phyloP scores from a whole-genome alignment of 2,329 filamentous ascomycete genomes.

The Blastomyces emzantsi region DNA sequence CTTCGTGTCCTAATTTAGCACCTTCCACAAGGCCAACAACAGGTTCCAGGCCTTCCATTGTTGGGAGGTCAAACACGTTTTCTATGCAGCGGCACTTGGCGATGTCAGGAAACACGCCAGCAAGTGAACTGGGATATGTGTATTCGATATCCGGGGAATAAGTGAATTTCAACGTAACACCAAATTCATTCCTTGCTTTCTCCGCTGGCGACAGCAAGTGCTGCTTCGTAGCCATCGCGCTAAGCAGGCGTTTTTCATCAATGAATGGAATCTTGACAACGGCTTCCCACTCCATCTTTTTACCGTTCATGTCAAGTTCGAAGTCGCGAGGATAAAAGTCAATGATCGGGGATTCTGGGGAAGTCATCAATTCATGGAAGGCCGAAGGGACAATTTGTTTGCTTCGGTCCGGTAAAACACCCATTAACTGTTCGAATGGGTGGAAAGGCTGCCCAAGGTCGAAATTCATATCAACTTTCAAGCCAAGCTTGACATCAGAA shows the following conservation, averaged over 20 bases:
- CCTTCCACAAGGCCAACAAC: slow-evolving; percentile 76
- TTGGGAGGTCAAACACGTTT: slow-evolving; percentile 92
- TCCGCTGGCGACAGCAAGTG: slow-evolving; percentile 67
- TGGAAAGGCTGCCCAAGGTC: slow-evolving; percentile 89
- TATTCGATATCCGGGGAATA: slow-evolving; percentile 71
- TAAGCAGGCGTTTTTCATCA: slow-evolving; percentile 74
- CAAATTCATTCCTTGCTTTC: slow-evolving; percentile 77
- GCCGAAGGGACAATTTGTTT: slow-evolving; percentile 86
- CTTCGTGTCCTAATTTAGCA: slow-evolving; percentile 68
- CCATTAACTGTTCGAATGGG: slow-evolving; percentile 96
- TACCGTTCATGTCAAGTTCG: slow-evolving; percentile 97
- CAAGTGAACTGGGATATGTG: slow-evolving; percentile 76
- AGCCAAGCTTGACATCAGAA: slow-evolving; percentile 81
- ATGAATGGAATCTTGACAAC: slow-evolving; percentile 99
- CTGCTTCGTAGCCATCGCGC: slow-evolving; percentile 80
- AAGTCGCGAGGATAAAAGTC: slow-evolving; percentile 98
- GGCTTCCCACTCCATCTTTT: slow-evolving; percentile 99
- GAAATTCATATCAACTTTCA: slow-evolving; percentile 83
- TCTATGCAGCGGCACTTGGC: slow-evolving; percentile 81
- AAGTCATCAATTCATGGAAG: slow-evolving; percentile 91
- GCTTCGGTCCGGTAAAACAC: slow-evolving; percentile 91
- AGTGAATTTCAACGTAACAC: slow-evolving; percentile 85
- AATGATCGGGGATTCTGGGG: slow-evolving; percentile 79
- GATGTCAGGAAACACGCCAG: slow-evolving; percentile 84
- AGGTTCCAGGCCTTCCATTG: slow-evolving; percentile 79